A percentile compares a stretch with the other conserved stretches of the same genome.
These are phyloP conservation scores for Mycoemilia scoparia DNA, from an alignment of 192 early-diverging fungal genomes.

Conservation along the genomic window DNA sequence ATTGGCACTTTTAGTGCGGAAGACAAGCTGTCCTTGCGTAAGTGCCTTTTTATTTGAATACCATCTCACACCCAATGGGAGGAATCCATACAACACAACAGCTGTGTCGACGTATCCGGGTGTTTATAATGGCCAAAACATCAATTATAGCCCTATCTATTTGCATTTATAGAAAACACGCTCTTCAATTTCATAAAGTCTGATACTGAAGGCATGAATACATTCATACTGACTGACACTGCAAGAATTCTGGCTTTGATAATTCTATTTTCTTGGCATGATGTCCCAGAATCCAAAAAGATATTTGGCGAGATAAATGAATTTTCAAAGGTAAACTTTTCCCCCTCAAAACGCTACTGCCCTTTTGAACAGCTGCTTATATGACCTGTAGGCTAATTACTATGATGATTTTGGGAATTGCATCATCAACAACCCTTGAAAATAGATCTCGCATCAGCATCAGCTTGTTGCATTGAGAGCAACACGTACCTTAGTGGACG, in stretches of 20 bases:
- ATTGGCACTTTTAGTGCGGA: slow-evolving; percentile 15
- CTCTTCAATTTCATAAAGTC: slow-evolving; percentile 15
- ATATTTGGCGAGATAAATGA: slow-evolving; percentile 20
- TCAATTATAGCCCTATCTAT: too few relatives aligned
- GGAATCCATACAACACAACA: too few relatives aligned
- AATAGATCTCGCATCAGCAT: slow-evolving; percentile 24
- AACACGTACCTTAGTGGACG: slow-evolving; percentile 44
- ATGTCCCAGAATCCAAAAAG: slow-evolving; percentile 14
- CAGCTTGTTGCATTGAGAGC: slow-evolving; percentile 47
- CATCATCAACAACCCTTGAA: too few relatives aligned
- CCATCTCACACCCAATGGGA: too few relatives aligned
- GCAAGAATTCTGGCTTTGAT: slow-evolving; percentile 26
- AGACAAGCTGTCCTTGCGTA: slow-evolving; percentile 21
- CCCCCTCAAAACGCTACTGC: too few relatives aligned
- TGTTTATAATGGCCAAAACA: too few relatives aligned
- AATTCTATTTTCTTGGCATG: slow-evolving; percentile 31
- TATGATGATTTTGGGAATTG: too few relatives aligned
- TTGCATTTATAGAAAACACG: slow-evolving; percentile 17
- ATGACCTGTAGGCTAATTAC: too few relatives aligned
- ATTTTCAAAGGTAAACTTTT: slow-evolving; percentile 5
- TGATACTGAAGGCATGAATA: slow-evolving; percentile 12
- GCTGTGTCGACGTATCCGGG: too few relatives aligned
- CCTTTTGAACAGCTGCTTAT: too few relatives aligned
- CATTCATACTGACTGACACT: slow-evolving; percentile 22
- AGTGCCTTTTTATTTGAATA: slow-evolving; percentile 8